Evolutionary conservation across 768 basidiomycete genomes (phyloP).

Genomic region (Boletus rex-veris): DNA sequence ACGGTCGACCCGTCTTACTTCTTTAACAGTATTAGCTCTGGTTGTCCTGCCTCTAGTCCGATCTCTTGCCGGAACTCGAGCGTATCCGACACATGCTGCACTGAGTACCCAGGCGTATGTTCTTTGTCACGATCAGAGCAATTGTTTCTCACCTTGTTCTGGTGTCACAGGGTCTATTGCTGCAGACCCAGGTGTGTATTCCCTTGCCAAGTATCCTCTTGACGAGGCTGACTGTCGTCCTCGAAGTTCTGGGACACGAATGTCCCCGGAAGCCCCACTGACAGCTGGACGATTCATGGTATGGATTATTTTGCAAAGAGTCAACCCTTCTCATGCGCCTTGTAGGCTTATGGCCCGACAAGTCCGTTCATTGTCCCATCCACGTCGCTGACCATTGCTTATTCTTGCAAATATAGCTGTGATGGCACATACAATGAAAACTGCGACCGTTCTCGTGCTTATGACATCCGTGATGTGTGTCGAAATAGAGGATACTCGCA

Average conservation of each 20-base stretch:
- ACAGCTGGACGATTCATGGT: slow-evolving; percentile 80
- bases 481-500: neutral
- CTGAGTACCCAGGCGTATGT: slow-evolving; percentile 63
- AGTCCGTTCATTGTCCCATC: slow-evolving; percentile 34
- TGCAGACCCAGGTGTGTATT: slow-evolving; percentile 49
- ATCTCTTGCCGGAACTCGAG: slow-evolving; percentile 55
- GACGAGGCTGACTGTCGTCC: slow-evolving; percentile 3
- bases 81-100: slow-evolving; percentile 55
- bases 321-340: slow-evolving; percentile 1
- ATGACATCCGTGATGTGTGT: slow-evolving; percentile 42
- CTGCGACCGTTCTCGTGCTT: slow-evolving; percentile 42
- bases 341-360: slow-evolving; percentile 64
- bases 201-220: neutral
- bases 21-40: slow-evolving; percentile 40
- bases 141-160: neutral
- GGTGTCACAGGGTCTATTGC: slow-evolving; percentile 48
- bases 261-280: slow-evolving; percentile 54
- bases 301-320: slow-evolving; percentile 4
- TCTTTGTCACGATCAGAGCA: neutral
- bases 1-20: slow-evolving; percentile 22
- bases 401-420: slow-evolving; percentile 40
- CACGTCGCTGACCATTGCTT: neutral
- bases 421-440: slow-evolving; percentile 40
- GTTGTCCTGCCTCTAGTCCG: slow-evolving; percentile 48
- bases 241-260: slow-evolving; percentile 70